phyloP scores from a whole-genome alignment of 129 eudicot species.

The Tagetes erecta region DNA sequence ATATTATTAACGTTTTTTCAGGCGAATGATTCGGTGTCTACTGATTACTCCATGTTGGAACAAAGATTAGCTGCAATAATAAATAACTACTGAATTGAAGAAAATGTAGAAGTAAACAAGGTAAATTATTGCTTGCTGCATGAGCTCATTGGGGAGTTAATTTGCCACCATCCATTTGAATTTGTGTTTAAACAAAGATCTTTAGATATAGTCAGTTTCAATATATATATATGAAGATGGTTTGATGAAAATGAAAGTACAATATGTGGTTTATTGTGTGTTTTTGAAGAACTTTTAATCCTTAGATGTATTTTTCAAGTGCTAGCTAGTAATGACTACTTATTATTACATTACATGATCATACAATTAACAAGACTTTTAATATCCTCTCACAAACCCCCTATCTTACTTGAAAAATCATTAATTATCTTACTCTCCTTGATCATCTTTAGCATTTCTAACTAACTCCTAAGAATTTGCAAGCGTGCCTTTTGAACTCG shows the following conservation, averaged over 20 bases:
- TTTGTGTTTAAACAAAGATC: not conserved
- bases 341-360: too few relatives aligned
- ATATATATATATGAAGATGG: not conserved
- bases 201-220: not conserved
- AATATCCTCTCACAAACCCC: too few relatives aligned
- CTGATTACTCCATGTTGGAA: constrained; percentile 1
- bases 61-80: not conserved
- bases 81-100: constrained; percentile 6
- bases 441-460: too few relatives aligned
- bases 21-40: not conserved
- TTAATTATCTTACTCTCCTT: too few relatives aligned
- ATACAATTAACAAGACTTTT: too few relatives aligned
- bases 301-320: too few relatives aligned
- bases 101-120: not conserved
- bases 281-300: not conserved
- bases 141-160: constrained; percentile 2
- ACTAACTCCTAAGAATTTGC: too few relatives aligned
- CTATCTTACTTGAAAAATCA: too few relatives aligned
- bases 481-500: too few relatives aligned
- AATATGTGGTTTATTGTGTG: not conserved
- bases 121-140: not conserved
- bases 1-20: not conserved
- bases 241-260: not conserved
- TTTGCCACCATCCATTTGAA: not conserved
- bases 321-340: too few relatives aligned